Conservation (phyloP, 495 filamentous ascomycete genomes). For the Neurospora sp. region DNA sequence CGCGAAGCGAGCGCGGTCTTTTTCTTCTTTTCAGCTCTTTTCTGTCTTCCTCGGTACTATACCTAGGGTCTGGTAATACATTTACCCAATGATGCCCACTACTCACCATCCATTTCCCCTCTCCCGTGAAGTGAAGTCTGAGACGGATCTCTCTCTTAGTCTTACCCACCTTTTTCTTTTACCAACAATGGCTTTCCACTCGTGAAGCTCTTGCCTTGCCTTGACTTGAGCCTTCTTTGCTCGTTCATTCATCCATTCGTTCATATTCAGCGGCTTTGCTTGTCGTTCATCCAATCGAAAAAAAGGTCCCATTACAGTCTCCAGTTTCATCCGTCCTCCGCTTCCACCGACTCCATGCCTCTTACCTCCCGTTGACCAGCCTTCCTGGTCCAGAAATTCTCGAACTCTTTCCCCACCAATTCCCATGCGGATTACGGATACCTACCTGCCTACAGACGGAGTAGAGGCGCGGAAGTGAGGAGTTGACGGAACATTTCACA, state of each 20-base stretch:
- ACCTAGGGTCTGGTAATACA: background rate
- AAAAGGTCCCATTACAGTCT: background rate
- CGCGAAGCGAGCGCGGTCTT: background rate
- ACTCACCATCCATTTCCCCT: background rate
- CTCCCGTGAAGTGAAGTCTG: background rate
- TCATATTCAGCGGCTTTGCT: background rate
- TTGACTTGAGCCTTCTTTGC: background rate
- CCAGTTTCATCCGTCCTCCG: background rate
- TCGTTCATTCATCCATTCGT: background rate
- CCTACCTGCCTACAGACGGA: background rate
- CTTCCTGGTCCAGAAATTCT: background rate
- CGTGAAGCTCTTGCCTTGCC: background rate
- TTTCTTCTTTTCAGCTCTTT: background rate
- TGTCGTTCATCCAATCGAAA: background rate
- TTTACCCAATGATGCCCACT: background rate
- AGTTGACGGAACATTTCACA: background rate
- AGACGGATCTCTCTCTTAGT: background rate
- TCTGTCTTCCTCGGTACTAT: background rate
- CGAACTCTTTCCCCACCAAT: background rate
- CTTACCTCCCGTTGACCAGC: background rate
- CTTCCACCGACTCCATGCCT: background rate
- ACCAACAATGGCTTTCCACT: background rate
- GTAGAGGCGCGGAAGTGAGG: background rate
- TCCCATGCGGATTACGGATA: background rate
- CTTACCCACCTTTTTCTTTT: background rate